phyloP scores from a whole-genome alignment of 1,284 basidiomycete species.

The Mycena sp. region DNA sequence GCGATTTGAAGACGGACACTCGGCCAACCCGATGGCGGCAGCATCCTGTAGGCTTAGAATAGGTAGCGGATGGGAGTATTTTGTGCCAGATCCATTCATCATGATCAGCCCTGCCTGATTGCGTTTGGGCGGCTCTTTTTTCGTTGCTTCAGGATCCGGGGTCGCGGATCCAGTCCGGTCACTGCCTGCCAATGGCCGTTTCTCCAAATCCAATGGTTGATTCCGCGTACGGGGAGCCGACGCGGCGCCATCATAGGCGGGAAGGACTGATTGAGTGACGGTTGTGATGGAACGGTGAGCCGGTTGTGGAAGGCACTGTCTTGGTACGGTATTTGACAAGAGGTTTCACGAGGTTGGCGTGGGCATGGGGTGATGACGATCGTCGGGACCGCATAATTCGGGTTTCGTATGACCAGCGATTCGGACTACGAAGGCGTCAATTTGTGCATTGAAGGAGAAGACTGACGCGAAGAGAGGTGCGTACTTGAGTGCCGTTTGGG shows the following conservation, averaged over 20 bases:
- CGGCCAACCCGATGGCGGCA: no score
- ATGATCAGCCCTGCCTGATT: conserved; percentile 8
- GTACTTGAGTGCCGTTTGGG: no score
- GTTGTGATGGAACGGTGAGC: conserved; percentile 61
- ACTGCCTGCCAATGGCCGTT: conserved; percentile 65
- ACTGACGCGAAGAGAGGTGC: no score
- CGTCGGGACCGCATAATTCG: neutral
- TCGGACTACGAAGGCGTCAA: conserved; percentile 1
- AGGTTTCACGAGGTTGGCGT: conserved; percentile 6
- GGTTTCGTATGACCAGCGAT: neutral
- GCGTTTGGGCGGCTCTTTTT: conserved; percentile 1
- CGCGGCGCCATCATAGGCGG: conserved; percentile 49
- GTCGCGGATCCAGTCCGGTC: conserved; percentile 47
- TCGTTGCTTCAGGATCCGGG: conserved; percentile 44
- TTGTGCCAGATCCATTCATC: no score
- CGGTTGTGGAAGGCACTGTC: conserved; percentile 60
- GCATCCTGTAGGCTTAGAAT: no score
- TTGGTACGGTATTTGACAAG: conserved; percentile 55
- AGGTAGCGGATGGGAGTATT: no score
- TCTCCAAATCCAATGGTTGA: conserved; percentile 57
- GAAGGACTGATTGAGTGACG: conserved; percentile 57
- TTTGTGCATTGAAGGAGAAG: neutral
- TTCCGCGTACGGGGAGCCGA: conserved; percentile 37
- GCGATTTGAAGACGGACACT: no score
- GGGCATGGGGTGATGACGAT: conserved; percentile 31